Evolutionary conservation across 441 rosid genomes (phyloP).

Genomic region (Hura crepitans): DNA sequence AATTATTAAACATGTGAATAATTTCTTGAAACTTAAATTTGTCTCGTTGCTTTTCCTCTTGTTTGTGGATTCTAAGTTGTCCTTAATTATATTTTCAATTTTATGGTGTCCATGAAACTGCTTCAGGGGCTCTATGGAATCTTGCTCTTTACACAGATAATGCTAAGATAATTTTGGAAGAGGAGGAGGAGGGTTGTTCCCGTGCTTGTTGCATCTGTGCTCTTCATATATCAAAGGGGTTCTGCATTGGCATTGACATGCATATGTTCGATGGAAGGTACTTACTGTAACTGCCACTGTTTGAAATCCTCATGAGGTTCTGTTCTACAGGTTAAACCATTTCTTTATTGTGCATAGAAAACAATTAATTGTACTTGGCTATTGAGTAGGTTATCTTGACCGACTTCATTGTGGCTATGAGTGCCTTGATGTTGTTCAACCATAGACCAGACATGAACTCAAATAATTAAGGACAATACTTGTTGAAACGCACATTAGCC

Average conservation of each 20-base stretch:
- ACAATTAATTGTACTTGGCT: not conserved
- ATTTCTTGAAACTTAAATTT: not conserved
- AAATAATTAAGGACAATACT: too few species aligned
- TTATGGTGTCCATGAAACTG: conserved; percentile 98
- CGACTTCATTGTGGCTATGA: not conserved
- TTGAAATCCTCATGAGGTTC: not conserved
- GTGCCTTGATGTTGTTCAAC: not conserved
- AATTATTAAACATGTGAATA: not conserved
- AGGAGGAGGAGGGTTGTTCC: conserved; percentile 95
- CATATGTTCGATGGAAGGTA: conserved; percentile 98
- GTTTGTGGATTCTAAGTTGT: conserved; percentile 8
- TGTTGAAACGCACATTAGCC: too few species aligned
- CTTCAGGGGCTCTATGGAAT: conserved; percentile 98
- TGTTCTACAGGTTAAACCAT: conserved; percentile 11
- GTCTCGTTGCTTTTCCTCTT: not conserved
- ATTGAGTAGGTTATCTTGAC: not conserved
- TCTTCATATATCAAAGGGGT: conserved; percentile 81
- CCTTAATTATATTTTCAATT: conserved; percentile 16
- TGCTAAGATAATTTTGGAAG: conserved; percentile 85
- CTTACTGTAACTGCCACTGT: not conserved
- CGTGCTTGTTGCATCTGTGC: conserved; percentile 81
- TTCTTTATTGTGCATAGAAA: not conserved
- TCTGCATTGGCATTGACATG: conserved; percentile 91
- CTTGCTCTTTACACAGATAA: conserved; percentile 87
- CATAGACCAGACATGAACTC: too few species aligned